Evolutionary conservation across 2,329 filamentous ascomycete species (phyloP).

Genomic region (Cladosporium sp.): DNA sequence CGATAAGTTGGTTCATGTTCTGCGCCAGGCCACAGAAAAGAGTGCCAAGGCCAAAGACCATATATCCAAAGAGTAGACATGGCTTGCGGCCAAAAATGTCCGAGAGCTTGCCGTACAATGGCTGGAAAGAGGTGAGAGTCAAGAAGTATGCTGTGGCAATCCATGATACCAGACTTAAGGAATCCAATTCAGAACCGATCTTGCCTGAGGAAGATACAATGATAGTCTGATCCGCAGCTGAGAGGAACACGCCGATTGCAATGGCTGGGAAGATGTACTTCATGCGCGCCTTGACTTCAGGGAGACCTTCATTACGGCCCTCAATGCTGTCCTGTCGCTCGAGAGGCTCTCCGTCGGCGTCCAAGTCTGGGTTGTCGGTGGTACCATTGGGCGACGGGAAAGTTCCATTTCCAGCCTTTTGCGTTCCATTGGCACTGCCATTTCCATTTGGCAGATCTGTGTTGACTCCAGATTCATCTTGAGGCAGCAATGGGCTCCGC

Average conservation of each 20-base stretch:
- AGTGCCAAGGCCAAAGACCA: constrained; percentile 66
- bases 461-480: neutral
- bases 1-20: constrained; percentile 66
- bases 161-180: constrained; percentile 75
- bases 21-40: constrained; percentile 64
- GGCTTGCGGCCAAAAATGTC: constrained; percentile 72
- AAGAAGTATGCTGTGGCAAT: constrained; percentile 73
- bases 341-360: constrained; percentile 37
- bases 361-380: constrained; percentile 13
- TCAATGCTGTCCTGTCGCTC: constrained; percentile 39
- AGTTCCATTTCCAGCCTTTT: neutral
- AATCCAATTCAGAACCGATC: constrained; percentile 74
- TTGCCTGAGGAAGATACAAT: constrained; percentile 76
- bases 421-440: neutral
- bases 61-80: constrained; percentile 65
- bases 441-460: neutral
- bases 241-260: constrained; percentile 68
- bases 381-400: neutral
- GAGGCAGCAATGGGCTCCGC: constrained; percentile 12
- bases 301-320: constrained; percentile 44
- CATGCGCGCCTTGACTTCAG: constrained; percentile 54
- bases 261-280: constrained; percentile 63
- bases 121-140: constrained; percentile 73
- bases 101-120: constrained; percentile 69
- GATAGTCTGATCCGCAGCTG: constrained; percentile 75